Evolutionary conservation across 495 filamentous ascomycete genomes (phyloP), one percentile per base, ranked within the genome.

Genomic region (Annulohypoxylon nitens): DNA sequence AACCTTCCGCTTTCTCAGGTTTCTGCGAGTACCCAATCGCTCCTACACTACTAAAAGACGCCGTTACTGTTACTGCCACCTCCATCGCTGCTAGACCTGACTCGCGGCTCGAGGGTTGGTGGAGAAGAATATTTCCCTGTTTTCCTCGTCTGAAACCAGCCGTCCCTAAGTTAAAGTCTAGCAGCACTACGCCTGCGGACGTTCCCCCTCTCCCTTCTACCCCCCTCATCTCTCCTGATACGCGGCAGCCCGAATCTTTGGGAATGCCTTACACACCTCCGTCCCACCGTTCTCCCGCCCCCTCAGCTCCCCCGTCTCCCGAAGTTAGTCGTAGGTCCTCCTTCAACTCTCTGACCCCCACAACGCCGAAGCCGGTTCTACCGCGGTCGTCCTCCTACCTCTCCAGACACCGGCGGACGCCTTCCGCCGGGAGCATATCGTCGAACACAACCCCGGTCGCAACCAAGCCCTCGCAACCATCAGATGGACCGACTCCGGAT

Each of bases 241-340:
- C 68, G 69, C 69, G 69, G 71, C 73, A 77, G 72, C 74, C 78
- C 82, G 80, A 25, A 74, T 69, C 68, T 12, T 62, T 77, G 75
- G 79, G 82, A 86, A 97, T 97, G 94, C 94, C 94, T 85, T 97
- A 97, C 87, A 97, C 94, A 81, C 93, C 94, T 71, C 94, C 94
- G 59, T 87, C 89, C 76, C 91, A 91, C 85, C 85, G 88, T 84
- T 94, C 93, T 77, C 93, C 93, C 84, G 87, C 90, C 78, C 88
- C 91, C 69, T 91, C 92, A 57, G 85, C 85, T 55, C 83, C 90
- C 76, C 78, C 87, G 77, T 92, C 90, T 78, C 87, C 90, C 75
- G 86, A 86, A 77, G 71, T 85, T 79, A 88, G 87, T 82, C 86
- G 87, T 76, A 75, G 86, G 80, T 80, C 87, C 81, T 86, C 88